Evolutionary conservation across 495 filamentous ascomycete genomes (phyloP).

Genomic region (Aspergillus carlsbadensis): DNA sequence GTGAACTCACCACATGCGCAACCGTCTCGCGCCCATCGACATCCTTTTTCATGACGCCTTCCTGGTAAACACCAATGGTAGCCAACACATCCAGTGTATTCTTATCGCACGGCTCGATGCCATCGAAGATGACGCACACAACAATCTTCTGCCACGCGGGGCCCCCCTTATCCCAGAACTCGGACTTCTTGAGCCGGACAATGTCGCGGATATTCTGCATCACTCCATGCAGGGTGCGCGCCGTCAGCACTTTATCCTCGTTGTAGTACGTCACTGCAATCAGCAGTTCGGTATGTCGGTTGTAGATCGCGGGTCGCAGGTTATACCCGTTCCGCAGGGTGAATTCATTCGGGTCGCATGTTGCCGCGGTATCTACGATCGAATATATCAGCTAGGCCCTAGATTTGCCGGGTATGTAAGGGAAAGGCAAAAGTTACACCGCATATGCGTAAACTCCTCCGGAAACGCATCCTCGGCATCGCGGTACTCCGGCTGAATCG

Average conservation of each 20-base stretch:
- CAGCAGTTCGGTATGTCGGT: slow-evolving; percentile 93
- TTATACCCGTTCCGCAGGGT: slow-evolving; percentile 99
- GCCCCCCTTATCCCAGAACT: slow-evolving; percentile 99
- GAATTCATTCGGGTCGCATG: slow-evolving; percentile 98
- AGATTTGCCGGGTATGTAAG: background rate
- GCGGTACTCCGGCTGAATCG: slow-evolving; percentile 88
- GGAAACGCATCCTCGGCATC: slow-evolving; percentile 85
- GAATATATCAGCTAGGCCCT: too few species aligned
- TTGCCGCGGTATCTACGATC: slow-evolving; percentile 80
- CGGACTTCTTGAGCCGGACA: slow-evolving; percentile 95
- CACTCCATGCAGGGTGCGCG: slow-evolving; percentile 91
- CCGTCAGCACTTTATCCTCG: slow-evolving; percentile 91
- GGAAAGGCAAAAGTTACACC: slow-evolving; percentile 57
- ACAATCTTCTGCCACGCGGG: slow-evolving; percentile 99
- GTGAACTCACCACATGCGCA: slow-evolving; percentile 71
- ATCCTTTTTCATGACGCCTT: slow-evolving; percentile 97
- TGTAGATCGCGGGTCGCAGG: slow-evolving; percentile 98
- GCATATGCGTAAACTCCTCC: slow-evolving; percentile 97
- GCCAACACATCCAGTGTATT: slow-evolving; percentile 89
- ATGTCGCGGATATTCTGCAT: slow-evolving; percentile 99
- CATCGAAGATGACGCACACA: slow-evolving; percentile 95
- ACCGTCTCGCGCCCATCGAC: slow-evolving; percentile 96
- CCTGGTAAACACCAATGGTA: slow-evolving; percentile 93
- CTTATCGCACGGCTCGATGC: slow-evolving; percentile 97
- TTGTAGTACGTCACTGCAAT: slow-evolving; percentile 99